phyloP scores from a whole-genome alignment of 23 red algal species.

The Gracilaria gracilis region DNA sequence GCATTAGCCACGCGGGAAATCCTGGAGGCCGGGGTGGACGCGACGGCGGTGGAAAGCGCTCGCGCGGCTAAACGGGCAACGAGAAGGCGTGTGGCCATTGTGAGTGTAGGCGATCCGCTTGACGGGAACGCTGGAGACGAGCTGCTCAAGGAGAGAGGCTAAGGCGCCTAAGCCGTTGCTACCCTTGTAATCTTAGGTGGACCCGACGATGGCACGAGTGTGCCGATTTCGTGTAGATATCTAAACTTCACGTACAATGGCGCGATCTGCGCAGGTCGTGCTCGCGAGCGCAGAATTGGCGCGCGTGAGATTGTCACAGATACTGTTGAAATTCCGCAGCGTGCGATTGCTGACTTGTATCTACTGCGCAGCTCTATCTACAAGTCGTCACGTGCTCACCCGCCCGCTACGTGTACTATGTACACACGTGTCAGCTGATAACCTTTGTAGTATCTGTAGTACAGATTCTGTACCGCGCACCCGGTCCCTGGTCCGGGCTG shows the following conservation, averaged over 20 bases:
- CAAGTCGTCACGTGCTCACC: neutral
- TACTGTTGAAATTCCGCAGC: neutral
- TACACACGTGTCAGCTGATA: too few species aligned
- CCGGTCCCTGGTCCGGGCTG: too few species aligned
- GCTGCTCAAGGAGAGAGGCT: neutral
- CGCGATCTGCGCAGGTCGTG: neutral
- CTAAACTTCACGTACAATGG: neutral
- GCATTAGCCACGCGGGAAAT: constrained; percentile 3
- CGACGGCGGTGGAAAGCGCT: constrained; percentile 19
- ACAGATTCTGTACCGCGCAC: too few species aligned
- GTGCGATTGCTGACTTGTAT: neutral
- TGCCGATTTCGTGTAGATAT: too few species aligned
- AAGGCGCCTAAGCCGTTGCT: too few species aligned
- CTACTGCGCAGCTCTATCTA: too few species aligned
- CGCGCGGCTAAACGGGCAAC: constrained; percentile 28
- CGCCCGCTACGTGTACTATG: too few species aligned
- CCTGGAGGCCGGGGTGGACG: constrained; percentile 14
- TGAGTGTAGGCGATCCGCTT: neutral
- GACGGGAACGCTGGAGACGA: neutral
- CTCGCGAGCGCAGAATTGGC: neutral
- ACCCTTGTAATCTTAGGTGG: too few species aligned
- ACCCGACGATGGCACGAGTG: neutral
- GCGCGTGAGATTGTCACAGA: constrained; percentile 10
- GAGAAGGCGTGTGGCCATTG: constrained; percentile 25
- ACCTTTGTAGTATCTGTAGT: too few species aligned